A percentile compares a stretch with the other conserved stretches of the same genome.
Evolutionary conservation across 164 flowering plant species (phyloP).

Genomic region (Sextonia rubra): DNA sequence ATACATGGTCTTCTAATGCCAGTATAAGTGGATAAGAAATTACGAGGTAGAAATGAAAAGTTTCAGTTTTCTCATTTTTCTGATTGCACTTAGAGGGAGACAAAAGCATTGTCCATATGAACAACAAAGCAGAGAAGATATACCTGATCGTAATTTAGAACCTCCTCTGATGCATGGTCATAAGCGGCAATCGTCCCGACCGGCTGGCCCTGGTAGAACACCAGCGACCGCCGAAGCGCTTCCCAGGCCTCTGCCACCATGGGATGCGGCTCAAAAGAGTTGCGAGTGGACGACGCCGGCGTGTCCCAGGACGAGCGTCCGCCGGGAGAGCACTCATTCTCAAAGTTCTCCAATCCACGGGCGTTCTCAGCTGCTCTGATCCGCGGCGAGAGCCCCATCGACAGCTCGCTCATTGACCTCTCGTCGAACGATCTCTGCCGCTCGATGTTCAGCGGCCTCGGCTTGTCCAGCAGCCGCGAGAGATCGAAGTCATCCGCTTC

Average conservation of each 20-base stretch:
- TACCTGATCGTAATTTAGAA: conserved; percentile 1
- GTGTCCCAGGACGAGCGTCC: background rate
- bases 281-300: background rate
- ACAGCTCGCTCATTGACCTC: conserved; percentile 26
- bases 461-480: conserved; percentile 23
- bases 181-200: conserved; percentile 34
- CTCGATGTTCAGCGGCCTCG: conserved; percentile 24
- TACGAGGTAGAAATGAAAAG: background rate
- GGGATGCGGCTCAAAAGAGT: conserved; percentile 1
- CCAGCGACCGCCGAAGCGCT: conserved; percentile 21
- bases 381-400: conserved; percentile 12
- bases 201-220: conserved; percentile 31
- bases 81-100: background rate
- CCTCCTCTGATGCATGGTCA: conserved; percentile 13
- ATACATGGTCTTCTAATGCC: background rate
- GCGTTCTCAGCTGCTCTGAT: background rate
- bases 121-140: background rate
- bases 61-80: background rate
- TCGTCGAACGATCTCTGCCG: conserved; percentile 29
- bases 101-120: background rate
- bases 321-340: conserved; percentile 17
- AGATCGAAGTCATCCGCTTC: conserved; percentile 23
- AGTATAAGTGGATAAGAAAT: too few species aligned
- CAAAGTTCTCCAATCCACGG: conserved; percentile 15
- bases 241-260: conserved; percentile 18